Percentiles rank a stretch among this genome's conserved stretches.
Evolutionary conservation across 805 yeast species (phyloP).

Genomic region (Zygosaccharomyces pseudorouxii): DNA sequence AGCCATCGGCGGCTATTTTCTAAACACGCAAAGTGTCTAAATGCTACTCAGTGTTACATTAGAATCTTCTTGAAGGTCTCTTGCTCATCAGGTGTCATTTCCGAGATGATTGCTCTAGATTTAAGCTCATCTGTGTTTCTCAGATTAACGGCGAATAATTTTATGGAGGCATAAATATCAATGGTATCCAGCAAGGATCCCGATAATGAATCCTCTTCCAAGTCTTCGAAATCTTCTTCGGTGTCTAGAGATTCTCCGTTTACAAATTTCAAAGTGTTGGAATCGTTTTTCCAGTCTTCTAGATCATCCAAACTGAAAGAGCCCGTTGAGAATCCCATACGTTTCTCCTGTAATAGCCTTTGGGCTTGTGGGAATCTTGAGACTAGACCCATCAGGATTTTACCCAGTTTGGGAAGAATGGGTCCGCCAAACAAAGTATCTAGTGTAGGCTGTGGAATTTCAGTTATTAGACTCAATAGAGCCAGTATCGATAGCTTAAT

Average conservation of each 20-base stretch:
- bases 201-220: constrained; percentile 76
- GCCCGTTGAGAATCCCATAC: constrained; percentile 47
- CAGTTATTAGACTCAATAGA: constrained; percentile 45
- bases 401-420: constrained; percentile 47
- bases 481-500: constrained; percentile 72
- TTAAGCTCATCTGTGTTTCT: constrained; percentile 45
- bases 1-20: neutral
- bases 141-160: constrained; percentile 46
- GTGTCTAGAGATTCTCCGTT: constrained; percentile 34
- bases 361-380: constrained; percentile 69
- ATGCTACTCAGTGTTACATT: neutral
- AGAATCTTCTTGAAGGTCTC: constrained; percentile 5
- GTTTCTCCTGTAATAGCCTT: constrained; percentile 54
- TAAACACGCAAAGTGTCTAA: neutral
- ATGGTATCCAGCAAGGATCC: constrained; percentile 74
- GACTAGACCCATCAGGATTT: constrained; percentile 48
- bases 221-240: constrained; percentile 61
- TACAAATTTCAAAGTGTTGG: constrained; percentile 34
- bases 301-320: constrained; percentile 34
- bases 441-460: constrained; percentile 29
- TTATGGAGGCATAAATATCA: constrained; percentile 65
- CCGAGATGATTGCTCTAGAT: constrained; percentile 48
- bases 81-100: constrained; percentile 37
- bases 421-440: constrained; percentile 35
- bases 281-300: constrained; percentile 36